These are phyloP conservation scores for Rosa rugosa DNA, from an alignment of 306 rosid genomes.

Conservation along the genomic window DNA sequence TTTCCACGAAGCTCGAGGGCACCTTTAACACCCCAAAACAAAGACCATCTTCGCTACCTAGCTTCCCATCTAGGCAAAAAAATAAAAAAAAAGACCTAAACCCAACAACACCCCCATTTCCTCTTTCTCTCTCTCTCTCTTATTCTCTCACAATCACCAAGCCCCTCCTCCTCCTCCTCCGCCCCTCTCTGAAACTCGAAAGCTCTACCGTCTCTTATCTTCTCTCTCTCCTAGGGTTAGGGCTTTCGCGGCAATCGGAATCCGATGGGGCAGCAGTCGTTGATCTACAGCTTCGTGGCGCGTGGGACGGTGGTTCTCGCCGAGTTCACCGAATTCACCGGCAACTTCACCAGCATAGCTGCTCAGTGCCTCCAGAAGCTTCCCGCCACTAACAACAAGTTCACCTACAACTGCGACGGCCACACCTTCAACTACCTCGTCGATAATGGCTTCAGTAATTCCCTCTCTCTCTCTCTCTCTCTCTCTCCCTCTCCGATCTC, in stretches of 20 bases:
- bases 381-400: conserved; percentile 73
- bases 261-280: conserved; percentile 85
- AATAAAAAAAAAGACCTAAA: background rate
- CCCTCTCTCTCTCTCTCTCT: conserved; percentile 13
- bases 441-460: conserved; percentile 82
- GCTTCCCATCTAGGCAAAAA: conserved; percentile 60
- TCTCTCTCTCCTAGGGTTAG: conserved; percentile 24
- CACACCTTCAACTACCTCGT: conserved; percentile 95
- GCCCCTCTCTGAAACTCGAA: conserved; percentile 4
- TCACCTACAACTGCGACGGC: conserved; percentile 91
- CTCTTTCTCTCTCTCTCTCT: background rate
- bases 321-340: conserved; percentile 83
- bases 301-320: conserved; percentile 83
- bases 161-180: background rate
- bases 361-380: conserved; percentile 94
- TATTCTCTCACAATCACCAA: background rate
- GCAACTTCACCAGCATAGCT: conserved; percentile 78
- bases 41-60: conserved; percentile 35
- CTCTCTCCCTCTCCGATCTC: conserved; percentile 22
- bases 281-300: conserved; percentile 95
- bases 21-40: conserved; percentile 11
- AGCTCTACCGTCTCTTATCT: background rate
- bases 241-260: conserved; percentile 29
- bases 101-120: background rate
- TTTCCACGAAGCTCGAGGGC: conserved; percentile 23